Percentiles rank a stretch among this genome's conserved stretches.
phyloP scores from a whole-genome alignment of 1,139 yeast genomes.

The Tardiomyces blankii region DNA sequence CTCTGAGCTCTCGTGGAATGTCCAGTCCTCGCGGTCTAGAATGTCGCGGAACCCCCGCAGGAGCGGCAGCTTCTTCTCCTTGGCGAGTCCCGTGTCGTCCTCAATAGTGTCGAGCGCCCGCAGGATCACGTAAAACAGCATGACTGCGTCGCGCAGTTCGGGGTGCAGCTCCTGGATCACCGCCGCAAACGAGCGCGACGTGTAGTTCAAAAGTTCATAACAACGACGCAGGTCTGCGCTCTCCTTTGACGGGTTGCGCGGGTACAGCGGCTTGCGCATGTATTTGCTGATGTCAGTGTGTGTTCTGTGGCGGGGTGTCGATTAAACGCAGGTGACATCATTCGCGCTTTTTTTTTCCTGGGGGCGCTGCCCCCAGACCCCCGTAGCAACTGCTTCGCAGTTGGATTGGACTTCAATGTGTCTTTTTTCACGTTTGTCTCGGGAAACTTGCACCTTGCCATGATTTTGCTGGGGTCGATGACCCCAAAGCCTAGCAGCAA shows the following conservation, averaged over 20 bases:
- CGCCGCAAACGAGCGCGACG: slow-evolving; percentile 88
- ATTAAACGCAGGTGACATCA: not conserved
- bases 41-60: slow-evolving; percentile 53
- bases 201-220: slow-evolving; percentile 50
- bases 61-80: slow-evolving; percentile 60
- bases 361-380: no score
- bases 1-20: slow-evolving; percentile 59
- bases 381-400: no score
- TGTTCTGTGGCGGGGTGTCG: not conserved
- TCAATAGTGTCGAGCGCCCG: slow-evolving; percentile 94
- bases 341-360: no score
- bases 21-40: slow-evolving; percentile 60
- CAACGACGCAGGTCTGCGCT: slow-evolving; percentile 48
- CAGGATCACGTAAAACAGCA: slow-evolving; percentile 73
- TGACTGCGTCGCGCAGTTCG: slow-evolving; percentile 63
- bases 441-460: no score
- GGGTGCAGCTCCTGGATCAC: slow-evolving; percentile 90
- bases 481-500: no score
- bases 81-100: slow-evolving; percentile 85
- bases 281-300: slow-evolving; percentile 14
- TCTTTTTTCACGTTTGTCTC: no score
- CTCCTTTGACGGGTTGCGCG: slow-evolving; percentile 36
- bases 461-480: no score
- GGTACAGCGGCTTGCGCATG: slow-evolving; percentile 35
- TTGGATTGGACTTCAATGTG: no score